These are phyloP conservation scores for Paramecium caudatum DNA, from an alignment of 73 alveolate species.

Conservation along the genomic window DNA sequence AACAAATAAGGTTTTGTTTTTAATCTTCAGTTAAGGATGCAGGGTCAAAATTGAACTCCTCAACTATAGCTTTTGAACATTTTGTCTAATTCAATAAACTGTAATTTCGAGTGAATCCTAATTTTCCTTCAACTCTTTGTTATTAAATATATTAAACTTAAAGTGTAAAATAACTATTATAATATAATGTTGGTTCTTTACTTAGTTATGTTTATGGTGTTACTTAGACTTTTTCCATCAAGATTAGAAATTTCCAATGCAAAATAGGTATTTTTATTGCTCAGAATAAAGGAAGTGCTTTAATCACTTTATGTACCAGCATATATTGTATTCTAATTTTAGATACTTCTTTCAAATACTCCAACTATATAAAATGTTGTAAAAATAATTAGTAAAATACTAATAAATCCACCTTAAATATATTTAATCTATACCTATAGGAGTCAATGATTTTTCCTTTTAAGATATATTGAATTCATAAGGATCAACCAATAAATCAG, in stretches of 20 bases:
- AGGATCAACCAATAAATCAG: constrained; percentile 54
- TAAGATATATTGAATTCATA: constrained; percentile 46
- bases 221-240: neutral
- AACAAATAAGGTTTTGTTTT: neutral
- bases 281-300: neutral
- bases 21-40: constrained; percentile 25
- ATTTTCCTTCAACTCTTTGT: neutral
- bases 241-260: constrained; percentile 31
- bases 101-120: neutral
- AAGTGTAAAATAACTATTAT: constrained; percentile 14
- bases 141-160: neutral
- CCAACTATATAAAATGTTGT: constrained; percentile 9
- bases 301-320: constrained; percentile 50
- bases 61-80: neutral
- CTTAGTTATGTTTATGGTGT: neutral
- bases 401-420: constrained; percentile 28
- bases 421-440: neutral
- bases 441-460: constrained; percentile 25
- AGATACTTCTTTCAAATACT: neutral
- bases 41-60: constrained; percentile 18
- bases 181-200: neutral
- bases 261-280: neutral
- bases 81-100: neutral
- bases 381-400: neutral
- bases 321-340: neutral